Percentiles rank a stretch among this genome's conserved stretches.
These are phyloP conservation scores for Ilex paraguariensis DNA, from an alignment of 305 asterid genomes.

Conservation along the genomic window DNA sequence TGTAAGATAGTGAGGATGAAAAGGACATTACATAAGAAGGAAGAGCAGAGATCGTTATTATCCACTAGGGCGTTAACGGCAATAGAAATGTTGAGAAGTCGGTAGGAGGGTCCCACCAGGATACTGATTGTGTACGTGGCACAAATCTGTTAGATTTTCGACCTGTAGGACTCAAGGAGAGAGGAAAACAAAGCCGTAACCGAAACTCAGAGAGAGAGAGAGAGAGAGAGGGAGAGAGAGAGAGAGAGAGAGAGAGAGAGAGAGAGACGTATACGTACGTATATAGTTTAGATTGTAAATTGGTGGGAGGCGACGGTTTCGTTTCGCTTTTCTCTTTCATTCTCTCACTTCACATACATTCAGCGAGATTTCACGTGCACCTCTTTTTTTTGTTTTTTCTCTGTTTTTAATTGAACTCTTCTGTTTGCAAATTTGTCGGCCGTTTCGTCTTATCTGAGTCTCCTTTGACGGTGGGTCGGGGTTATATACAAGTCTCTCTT, in stretches of 20 bases:
- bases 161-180: slow-evolving; percentile 22
- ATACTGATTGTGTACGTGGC: slow-evolving; percentile 42
- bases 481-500: slow-evolving; percentile 27
- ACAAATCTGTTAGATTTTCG: slow-evolving; percentile 9
- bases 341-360: neutral
- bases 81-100: slow-evolving; percentile 28
- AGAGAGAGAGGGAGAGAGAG: neutral
- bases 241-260: neutral
- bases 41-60: too few relatives aligned
- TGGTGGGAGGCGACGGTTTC: slow-evolving; percentile 17
- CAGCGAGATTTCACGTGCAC: slow-evolving; percentile 40
- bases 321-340: slow-evolving; percentile 20
- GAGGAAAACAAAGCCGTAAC: neutral
- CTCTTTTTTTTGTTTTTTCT: slow-evolving; percentile 14
- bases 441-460: slow-evolving; percentile 35
- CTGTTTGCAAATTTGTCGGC: slow-evolving; percentile 36
- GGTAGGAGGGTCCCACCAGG: slow-evolving; percentile 21
- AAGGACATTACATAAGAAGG: too few relatives aligned
- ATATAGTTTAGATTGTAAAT: too few relatives aligned
- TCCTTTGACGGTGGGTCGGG: slow-evolving; percentile 49
- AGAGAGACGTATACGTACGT: neutral
- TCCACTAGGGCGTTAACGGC: slow-evolving; percentile 44
- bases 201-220: neutral
- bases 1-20: too few relatives aligned
- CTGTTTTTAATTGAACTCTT: slow-evolving; percentile 24